A percentile compares a stretch with the other conserved stretches of the same genome.
Evolutionary conservation across 2,329 filamentous ascomycete species (phyloP).

Genomic region (Diaporthe batatas): DNA sequence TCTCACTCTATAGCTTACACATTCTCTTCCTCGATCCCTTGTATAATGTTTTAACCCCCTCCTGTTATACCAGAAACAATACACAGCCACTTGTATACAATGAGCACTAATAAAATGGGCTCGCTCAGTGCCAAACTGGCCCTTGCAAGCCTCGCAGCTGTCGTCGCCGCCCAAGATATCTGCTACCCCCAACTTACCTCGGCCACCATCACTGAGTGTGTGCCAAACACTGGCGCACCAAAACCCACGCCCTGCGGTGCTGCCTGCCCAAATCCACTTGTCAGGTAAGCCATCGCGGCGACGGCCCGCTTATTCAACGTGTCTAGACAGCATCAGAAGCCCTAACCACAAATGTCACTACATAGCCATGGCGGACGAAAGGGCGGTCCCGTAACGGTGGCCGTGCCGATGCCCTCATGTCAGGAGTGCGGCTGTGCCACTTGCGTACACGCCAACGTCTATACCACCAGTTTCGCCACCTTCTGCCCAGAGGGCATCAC

Average conservation of each 20-base stretch:
- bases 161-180: not conserved
- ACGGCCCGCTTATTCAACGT: not conserved
- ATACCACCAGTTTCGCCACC: slow-evolving; percentile 2
- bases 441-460: slow-evolving; percentile 1
- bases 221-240: not conserved
- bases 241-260: not conserved
- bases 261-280: not conserved
- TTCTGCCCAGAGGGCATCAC: not conserved
- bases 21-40: not conserved
- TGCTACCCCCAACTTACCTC: not conserved
- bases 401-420: not conserved
- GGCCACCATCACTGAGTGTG: slow-evolving; percentile 1
- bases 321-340: too few species aligned
- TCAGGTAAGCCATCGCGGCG: not conserved
- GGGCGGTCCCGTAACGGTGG: not conserved
- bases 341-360: not conserved
- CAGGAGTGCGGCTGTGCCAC: slow-evolving; percentile 3
- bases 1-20: not conserved
- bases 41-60: not conserved
- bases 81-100: not conserved
- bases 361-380: not conserved
- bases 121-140: not conserved
- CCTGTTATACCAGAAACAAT: not conserved
- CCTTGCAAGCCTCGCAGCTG: not conserved
- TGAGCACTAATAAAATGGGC: not conserved